phyloP scores from a whole-genome alignment of 2,329 filamentous ascomycete species.

The Fusarium clavum region DNA sequence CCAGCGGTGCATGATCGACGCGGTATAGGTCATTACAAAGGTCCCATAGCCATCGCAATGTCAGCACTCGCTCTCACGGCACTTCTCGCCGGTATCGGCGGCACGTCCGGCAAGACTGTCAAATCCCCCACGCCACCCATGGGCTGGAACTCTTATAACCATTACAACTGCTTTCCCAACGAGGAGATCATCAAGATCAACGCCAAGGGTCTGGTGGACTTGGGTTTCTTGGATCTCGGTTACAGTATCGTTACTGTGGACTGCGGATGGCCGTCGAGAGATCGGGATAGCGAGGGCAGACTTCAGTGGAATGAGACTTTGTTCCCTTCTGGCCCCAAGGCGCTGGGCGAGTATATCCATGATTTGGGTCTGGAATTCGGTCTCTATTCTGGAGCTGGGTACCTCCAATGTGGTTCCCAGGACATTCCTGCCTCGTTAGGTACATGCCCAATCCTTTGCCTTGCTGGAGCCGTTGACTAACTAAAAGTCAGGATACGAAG shows the following conservation, averaged over 20 bases:
- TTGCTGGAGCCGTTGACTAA: rapidly evolving
- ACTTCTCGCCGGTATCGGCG: constrained; percentile 15
- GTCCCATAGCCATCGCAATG: constrained; percentile 5
- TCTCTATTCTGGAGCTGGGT: constrained; percentile 64
- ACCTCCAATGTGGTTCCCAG: constrained; percentile 57
- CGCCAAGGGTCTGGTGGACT: constrained; percentile 63
- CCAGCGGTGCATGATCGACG: background rate
- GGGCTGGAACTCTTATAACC: constrained; percentile 72
- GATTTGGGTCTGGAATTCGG: constrained; percentile 62
- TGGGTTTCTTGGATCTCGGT: constrained; percentile 63
- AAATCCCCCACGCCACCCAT: constrained; percentile 55
- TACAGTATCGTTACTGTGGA: constrained; percentile 69
- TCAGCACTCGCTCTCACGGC: constrained; percentile 1
- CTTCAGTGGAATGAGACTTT: constrained; percentile 62
- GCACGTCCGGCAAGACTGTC: constrained; percentile 12
- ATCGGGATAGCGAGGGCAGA: constrained; percentile 56
- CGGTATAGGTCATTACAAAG: background rate
- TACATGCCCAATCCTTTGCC: constrained; percentile 26
- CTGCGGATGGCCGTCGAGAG: constrained; percentile 65
- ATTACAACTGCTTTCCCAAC: constrained; percentile 42
- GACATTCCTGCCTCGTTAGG: constrained; percentile 59
- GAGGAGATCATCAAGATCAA: constrained; percentile 53
- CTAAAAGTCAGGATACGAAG: constrained; percentile 51
- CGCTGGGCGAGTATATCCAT: constrained; percentile 63
- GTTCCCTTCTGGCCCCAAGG: constrained; percentile 64